These are phyloP conservation scores for Clitopilus passeckerianus DNA, from an alignment of 768 basidiomycete species.

Conservation along the genomic window DNA sequence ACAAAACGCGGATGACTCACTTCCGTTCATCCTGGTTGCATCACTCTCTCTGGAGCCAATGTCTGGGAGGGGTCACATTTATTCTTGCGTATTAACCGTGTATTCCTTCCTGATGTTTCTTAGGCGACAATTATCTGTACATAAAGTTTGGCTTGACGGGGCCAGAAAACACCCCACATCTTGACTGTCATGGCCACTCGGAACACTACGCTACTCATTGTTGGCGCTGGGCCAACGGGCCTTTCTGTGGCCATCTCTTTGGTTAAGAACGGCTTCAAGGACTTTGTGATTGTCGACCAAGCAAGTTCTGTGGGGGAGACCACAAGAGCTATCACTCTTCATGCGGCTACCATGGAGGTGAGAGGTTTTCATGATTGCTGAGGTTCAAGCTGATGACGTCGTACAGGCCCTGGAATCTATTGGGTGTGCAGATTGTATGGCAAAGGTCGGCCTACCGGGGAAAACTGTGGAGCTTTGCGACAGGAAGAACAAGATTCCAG, in stretches of 20 bases:
- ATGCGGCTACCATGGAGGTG: slow-evolving; percentile 52
- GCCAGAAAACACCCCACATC: not conserved
- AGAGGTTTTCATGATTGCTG: not conserved
- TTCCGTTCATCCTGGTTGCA: not conserved
- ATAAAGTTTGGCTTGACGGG: not conserved
- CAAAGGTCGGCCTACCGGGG: slow-evolving; percentile 29
- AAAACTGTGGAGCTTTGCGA: slow-evolving; percentile 20
- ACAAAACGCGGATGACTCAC: not conserved
- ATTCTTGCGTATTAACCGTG: too few relatives aligned
- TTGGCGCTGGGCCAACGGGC: slow-evolving; percentile 47
- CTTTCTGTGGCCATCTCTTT: slow-evolving; percentile 43
- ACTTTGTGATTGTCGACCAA: slow-evolving; percentile 40
- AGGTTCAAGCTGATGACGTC: not conserved
- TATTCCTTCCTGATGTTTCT: not conserved
- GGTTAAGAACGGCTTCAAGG: slow-evolving; percentile 30
- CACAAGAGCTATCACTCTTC: slow-evolving; percentile 42
- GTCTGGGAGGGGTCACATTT: too few relatives aligned
- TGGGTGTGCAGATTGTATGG: slow-evolving; percentile 32
- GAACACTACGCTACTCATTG: slow-evolving; percentile 37
- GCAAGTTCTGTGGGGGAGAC: slow-evolving; percentile 21
- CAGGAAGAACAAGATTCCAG: slow-evolving; percentile 20
- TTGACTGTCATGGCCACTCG: not conserved
- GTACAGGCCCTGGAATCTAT: slow-evolving; percentile 41
- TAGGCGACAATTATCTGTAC: not conserved
- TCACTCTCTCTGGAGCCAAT: too few relatives aligned